A percentile compares a stretch with the other conserved stretches of the same genome.
phyloP scores from a whole-genome alignment of 2,329 filamentous ascomycete species.

The Stemphylium beticola region DNA sequence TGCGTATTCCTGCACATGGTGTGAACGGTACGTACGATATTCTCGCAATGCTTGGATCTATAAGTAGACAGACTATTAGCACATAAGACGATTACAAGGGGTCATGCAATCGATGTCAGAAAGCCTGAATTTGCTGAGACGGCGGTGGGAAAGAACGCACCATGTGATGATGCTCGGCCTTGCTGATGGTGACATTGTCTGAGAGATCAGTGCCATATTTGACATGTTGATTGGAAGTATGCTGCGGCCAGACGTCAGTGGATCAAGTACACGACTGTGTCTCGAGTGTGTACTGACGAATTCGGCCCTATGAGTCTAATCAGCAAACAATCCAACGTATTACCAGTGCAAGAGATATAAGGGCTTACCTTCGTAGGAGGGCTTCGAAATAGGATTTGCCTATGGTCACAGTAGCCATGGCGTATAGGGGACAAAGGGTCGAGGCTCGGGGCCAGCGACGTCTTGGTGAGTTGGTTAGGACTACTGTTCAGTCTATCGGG shows the following conservation, averaged over 20 bases:
- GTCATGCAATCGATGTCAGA: no score
- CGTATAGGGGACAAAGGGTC: conserved; percentile 20
- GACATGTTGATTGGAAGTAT: conserved; percentile 49
- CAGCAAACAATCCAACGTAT: conserved; percentile 25
- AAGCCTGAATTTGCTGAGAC: neutral
- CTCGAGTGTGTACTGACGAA: conserved; percentile 52
- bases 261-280: neutral
- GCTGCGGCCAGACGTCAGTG: conserved; percentile 37
- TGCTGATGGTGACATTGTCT: conserved; percentile 61
- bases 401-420: conserved; percentile 61
- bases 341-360: neutral
- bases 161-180: conserved; percentile 66
- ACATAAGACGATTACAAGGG: neutral
- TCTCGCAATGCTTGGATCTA: conserved; percentile 55
- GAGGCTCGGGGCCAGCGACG: conserved; percentile 9
- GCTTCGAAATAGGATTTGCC: conserved; percentile 67
- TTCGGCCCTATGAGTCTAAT: conserved; percentile 51
- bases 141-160: conserved; percentile 46
- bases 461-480: conserved; percentile 10
- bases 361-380: conserved; percentile 64
- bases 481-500: conserved; percentile 4
- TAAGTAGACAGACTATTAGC: conserved; percentile 6
- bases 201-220: conserved; percentile 45
- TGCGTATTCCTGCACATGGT: neutral
- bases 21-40: conserved; percentile 57